A percentile compares a stretch with the other conserved stretches of the same genome.
These are phyloP conservation scores for Rhynchospora breviuscula DNA, from an alignment of 176 grass and related monocot species.

Conservation along the genomic window DNA sequence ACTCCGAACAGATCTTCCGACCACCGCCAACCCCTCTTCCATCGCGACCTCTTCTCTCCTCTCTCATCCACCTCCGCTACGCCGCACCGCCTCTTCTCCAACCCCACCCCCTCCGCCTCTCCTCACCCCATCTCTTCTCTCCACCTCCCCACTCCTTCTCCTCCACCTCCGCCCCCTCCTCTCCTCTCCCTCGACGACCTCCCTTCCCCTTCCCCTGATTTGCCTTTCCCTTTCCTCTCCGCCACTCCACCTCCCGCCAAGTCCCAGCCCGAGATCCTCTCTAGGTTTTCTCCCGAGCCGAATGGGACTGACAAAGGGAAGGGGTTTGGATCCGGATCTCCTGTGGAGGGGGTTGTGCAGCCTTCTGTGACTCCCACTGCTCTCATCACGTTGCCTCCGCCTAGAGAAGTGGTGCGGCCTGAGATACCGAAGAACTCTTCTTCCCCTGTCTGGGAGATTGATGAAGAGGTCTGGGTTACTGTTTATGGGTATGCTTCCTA, in stretches of 20 bases:
- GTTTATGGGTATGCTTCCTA: conserved; percentile 57
- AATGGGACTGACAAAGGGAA: conserved; percentile 10
- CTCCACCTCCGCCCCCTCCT: background rate
- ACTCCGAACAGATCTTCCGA: conserved; percentile 32
- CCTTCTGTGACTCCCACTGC: conserved; percentile 5
- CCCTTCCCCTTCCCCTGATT: background rate
- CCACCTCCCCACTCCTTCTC: conserved; percentile 40
- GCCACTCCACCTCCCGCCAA: conserved; percentile 15
- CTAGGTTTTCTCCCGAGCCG: conserved; percentile 44
- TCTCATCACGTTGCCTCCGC: conserved; percentile 62
- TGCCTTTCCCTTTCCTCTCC: conserved; percentile 22
- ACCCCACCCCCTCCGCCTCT: conserved; percentile 39
- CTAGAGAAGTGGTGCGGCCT: conserved; percentile 63
- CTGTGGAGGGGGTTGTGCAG: conserved; percentile 56
- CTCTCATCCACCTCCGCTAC: conserved; percentile 27
- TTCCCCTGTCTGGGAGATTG: conserved; percentile 35
- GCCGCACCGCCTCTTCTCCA: conserved; percentile 32
- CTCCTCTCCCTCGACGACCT: conserved; percentile 30
- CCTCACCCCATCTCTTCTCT: conserved; percentile 70
- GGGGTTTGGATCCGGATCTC: conserved; percentile 38
- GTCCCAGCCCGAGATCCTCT: conserved; percentile 31
- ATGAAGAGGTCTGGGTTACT: conserved; percentile 84
- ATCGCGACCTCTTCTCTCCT: conserved; percentile 53
- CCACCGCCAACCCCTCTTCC: conserved; percentile 55
- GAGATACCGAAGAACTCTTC: conserved; percentile 50